Conservation (phyloP, 441 rosid genomes). For the Corymbia citriodora region DNA sequence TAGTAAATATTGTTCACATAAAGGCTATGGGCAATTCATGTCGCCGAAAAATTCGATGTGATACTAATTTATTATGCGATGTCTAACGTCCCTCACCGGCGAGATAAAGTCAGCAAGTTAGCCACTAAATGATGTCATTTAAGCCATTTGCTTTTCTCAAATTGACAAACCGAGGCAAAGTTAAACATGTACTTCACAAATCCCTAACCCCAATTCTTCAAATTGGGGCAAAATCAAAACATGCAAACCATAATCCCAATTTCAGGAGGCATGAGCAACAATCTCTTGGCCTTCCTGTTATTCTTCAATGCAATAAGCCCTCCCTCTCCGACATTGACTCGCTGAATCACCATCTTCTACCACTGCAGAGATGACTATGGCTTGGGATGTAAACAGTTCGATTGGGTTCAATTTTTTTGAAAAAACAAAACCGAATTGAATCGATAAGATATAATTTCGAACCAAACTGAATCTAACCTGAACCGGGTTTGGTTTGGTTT, state of each 20-base stretch:
- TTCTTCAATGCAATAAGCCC: not conserved
- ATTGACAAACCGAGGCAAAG: not conserved
- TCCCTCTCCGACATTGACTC: not conserved
- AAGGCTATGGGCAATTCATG: fast-evolving
- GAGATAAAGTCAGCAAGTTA: not conserved
- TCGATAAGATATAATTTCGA: too few relatives aligned
- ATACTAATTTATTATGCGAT: not conserved
- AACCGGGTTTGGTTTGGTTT: too few relatives aligned
- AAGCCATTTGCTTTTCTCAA: not conserved
- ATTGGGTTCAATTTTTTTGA: too few relatives aligned
- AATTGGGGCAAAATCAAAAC: not conserved
- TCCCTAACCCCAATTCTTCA: not conserved
- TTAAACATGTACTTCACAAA: not conserved
- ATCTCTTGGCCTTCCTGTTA: not conserved
- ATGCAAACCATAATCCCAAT: not conserved
- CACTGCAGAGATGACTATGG: not conserved
- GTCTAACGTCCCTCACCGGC: fast-evolving
- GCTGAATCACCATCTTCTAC: not conserved
- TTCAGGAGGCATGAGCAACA: not conserved
- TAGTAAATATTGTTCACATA: not conserved
- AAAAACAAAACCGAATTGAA: too few relatives aligned
- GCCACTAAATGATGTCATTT: not conserved
- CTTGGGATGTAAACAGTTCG: too few relatives aligned
- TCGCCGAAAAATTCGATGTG: not conserved
- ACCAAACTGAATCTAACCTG: too few relatives aligned